These are phyloP conservation scores for Exophiala lecanii-corni DNA, from an alignment of 2,329 filamentous ascomycete species.

Conservation along the genomic window DNA sequence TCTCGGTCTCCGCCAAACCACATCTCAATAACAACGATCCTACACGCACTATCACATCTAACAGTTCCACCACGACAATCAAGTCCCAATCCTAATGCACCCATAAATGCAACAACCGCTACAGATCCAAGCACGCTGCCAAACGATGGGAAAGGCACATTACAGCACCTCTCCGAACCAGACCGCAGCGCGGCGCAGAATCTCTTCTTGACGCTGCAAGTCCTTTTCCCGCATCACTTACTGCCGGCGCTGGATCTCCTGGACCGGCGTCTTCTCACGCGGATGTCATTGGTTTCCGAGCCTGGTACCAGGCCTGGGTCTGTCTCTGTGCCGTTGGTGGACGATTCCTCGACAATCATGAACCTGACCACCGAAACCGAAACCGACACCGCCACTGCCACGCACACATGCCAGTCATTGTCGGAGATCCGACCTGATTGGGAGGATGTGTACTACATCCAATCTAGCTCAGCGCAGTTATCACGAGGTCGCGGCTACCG, in stretches of 20 bases:
- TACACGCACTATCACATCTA: too few species aligned
- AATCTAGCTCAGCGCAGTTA: constrained; percentile 48
- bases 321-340: not conserved
- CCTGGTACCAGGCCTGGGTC: too few species aligned
- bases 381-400: too few species aligned
- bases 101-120: too few species aligned
- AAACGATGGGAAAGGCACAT: not conserved
- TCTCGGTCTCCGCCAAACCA: too few species aligned
- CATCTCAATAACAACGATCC: too few species aligned
- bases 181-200: constrained; percentile 12
- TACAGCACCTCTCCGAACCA: constrained; percentile 5
- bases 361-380: too few species aligned
- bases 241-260: constrained; percentile 84
- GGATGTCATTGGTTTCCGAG: constrained; percentile 34
- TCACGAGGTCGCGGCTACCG: constrained; percentile 1
- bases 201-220: constrained; percentile 74
- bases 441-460: constrained; percentile 56
- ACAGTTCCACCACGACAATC: too few species aligned
- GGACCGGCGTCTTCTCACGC: constrained; percentile 68
- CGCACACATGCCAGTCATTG: too few species aligned
- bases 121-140: too few species aligned
- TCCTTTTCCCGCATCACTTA: constrained; percentile 74
- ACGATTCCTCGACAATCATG: not conserved
- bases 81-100: too few species aligned
- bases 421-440: too few species aligned